Conservation (phyloP, 2,329 filamentous ascomycete species). For the Verticillium albo-atrum region DNA sequence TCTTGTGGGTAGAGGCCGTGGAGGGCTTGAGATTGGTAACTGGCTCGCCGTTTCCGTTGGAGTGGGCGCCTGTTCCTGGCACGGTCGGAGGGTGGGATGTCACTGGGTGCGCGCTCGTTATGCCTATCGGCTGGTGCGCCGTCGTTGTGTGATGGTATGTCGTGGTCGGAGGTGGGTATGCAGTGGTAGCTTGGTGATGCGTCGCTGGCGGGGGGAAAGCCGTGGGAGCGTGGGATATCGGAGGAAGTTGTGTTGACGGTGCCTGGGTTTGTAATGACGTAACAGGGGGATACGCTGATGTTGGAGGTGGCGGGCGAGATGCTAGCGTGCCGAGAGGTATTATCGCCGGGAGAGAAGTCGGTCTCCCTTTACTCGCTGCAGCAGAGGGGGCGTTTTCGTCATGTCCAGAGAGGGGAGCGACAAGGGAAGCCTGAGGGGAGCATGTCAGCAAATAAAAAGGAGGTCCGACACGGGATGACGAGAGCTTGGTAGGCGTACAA, state of each 20-base stretch:
- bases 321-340: not conserved
- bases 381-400: not conserved
- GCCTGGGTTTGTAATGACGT: not conserved
- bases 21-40: constrained; percentile 2
- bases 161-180: not conserved
- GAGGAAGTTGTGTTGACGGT: not conserved
- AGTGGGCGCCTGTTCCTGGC: not conserved
- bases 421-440: not conserved
- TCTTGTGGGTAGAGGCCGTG: constrained; percentile 3
- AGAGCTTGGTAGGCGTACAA: not conserved
- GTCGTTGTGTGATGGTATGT: not conserved
- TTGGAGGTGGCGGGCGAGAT: not conserved
- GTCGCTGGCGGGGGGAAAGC: not conserved
- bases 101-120: not conserved
- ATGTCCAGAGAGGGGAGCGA: not conserved
- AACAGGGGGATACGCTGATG: not conserved
- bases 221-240: not conserved
- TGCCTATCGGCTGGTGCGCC: not conserved
- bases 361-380: not conserved
- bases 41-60: not conserved
- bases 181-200: not conserved
- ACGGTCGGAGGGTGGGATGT: not conserved
- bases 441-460: not conserved
- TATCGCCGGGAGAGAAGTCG: not conserved
- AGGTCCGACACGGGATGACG: not conserved